A percentile compares a stretch with the other conserved stretches of the same genome.
Conservation (phyloP, 1,139 yeast species). For the Lodderomyces parapsilosis region DNA sequence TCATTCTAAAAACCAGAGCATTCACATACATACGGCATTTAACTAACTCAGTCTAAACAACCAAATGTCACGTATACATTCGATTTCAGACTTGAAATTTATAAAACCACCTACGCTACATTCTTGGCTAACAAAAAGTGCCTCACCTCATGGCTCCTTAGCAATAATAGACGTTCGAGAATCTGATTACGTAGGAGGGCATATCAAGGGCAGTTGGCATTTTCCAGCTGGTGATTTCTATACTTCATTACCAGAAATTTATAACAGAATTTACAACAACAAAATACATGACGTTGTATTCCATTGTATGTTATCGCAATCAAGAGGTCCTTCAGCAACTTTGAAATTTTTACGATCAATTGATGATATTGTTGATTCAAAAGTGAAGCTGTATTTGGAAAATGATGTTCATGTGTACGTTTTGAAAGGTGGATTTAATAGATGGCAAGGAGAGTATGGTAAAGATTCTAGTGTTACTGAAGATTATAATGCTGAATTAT, state of each 20-base stretch:
- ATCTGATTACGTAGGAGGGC: constrained; percentile 68
- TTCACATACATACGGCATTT: no score
- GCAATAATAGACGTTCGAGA: constrained; percentile 87
- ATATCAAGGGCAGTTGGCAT: constrained; percentile 61
- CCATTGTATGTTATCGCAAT: constrained; percentile 89
- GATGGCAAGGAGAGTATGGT: constrained; percentile 80
- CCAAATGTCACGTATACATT: constrained; percentile 18
- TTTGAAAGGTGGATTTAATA: constrained; percentile 77
- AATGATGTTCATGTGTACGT: constrained; percentile 60
- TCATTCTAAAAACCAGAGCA: no score
- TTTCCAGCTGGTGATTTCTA: constrained; percentile 57
- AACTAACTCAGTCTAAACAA: not conserved
- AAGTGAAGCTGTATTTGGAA: constrained; percentile 20
- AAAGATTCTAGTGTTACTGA: constrained; percentile 66
- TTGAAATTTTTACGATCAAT: constrained; percentile 59
- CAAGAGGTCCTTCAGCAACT: constrained; percentile 86
- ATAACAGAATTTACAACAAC: constrained; percentile 29
- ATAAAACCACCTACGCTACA: constrained; percentile 45
- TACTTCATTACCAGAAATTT: constrained; percentile 41
- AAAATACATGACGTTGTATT: constrained; percentile 62
- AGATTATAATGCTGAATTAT: constrained; percentile 55
- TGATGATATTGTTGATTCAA: constrained; percentile 32
- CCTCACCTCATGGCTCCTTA: constrained; percentile 37
- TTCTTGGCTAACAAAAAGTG: constrained; percentile 42
- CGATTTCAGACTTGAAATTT: constrained; percentile 36